Evolutionary conservation across 2,329 filamentous ascomycete genomes (phyloP).

Genomic region (Bipolaris bicolor): DNA sequence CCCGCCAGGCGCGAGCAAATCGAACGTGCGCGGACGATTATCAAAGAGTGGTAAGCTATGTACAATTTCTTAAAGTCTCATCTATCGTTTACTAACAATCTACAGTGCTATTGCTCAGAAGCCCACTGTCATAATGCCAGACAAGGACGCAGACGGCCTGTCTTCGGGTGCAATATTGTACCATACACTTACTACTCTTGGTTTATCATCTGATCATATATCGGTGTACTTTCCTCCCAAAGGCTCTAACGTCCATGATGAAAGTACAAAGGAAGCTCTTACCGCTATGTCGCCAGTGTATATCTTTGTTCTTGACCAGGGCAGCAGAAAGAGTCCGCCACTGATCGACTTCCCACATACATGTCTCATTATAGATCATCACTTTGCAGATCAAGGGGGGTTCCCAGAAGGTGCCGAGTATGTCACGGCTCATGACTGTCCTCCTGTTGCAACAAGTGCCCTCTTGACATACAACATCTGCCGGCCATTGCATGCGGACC

Average conservation of each 20-base stretch:
- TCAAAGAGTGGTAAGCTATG: constrained; percentile 63
- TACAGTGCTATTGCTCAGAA: constrained; percentile 59
- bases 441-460: constrained; percentile 69
- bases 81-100: constrained; percentile 4
- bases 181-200: constrained; percentile 64
- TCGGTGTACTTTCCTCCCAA: constrained; percentile 66
- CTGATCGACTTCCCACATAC: constrained; percentile 59
- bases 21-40: constrained; percentile 61
- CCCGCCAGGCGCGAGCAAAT: constrained; percentile 65
- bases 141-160: constrained; percentile 73
- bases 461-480: constrained; percentile 70
- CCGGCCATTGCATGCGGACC: constrained; percentile 59
- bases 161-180: constrained; percentile 68
- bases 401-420: constrained; percentile 63
- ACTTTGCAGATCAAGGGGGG: constrained; percentile 61
- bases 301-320: constrained; percentile 70
- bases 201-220: constrained; percentile 60
- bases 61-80: background rate
- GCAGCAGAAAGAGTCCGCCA: constrained; percentile 62
- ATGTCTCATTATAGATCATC: constrained; percentile 69
- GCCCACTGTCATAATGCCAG: constrained; percentile 66
- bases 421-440: constrained; percentile 67
- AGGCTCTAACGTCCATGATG: constrained; percentile 64
- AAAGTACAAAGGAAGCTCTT: constrained; percentile 61
- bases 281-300: constrained; percentile 58